Evolutionary conservation across 2,329 filamentous ascomycete species (phyloP).

Genomic region (Zymoseptoria tritici): DNA sequence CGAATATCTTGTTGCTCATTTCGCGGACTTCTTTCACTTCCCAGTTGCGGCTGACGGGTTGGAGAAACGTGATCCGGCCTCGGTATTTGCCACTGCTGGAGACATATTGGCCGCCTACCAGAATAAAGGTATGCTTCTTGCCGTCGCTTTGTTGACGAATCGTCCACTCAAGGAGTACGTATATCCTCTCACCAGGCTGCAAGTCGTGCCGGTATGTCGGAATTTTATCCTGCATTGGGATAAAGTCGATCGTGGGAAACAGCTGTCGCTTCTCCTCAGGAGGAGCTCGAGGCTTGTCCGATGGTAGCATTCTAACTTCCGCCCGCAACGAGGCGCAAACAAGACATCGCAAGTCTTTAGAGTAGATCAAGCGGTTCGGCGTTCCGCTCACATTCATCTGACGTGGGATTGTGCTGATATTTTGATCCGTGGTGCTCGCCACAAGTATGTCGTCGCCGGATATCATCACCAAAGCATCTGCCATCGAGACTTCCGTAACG

Average conservation of each 20-base stretch:
- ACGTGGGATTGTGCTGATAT: constrained; percentile 20
- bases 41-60: constrained; percentile 32
- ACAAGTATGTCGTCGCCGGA: constrained; percentile 20
- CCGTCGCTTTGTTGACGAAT: constrained; percentile 36
- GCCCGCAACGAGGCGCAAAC: constrained; percentile 41
- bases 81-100: constrained; percentile 26
- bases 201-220: constrained; percentile 34
- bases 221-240: constrained; percentile 14
- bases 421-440: constrained; percentile 12
- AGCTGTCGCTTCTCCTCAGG: constrained; percentile 31
- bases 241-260: constrained; percentile 42
- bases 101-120: constrained; percentile 46
- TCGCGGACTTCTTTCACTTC: constrained; percentile 43
- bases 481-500: constrained; percentile 4
- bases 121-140: constrained; percentile 54
- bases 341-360: constrained; percentile 32
- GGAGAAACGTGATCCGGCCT: constrained; percentile 42
- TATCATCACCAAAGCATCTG: constrained; percentile 20
- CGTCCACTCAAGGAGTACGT: constrained; percentile 57
- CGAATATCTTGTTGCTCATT: constrained; percentile 41
- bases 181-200: constrained; percentile 51
- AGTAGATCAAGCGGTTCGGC: constrained; percentile 25
- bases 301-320: constrained; percentile 24
- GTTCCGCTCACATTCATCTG: constrained; percentile 24
- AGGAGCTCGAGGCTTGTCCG: constrained; percentile 14